A percentile compares a stretch with the other conserved stretches of the same genome.
phyloP scores from a whole-genome alignment of 352 stramenopile species.

The Phytopythium montanum region DNA sequence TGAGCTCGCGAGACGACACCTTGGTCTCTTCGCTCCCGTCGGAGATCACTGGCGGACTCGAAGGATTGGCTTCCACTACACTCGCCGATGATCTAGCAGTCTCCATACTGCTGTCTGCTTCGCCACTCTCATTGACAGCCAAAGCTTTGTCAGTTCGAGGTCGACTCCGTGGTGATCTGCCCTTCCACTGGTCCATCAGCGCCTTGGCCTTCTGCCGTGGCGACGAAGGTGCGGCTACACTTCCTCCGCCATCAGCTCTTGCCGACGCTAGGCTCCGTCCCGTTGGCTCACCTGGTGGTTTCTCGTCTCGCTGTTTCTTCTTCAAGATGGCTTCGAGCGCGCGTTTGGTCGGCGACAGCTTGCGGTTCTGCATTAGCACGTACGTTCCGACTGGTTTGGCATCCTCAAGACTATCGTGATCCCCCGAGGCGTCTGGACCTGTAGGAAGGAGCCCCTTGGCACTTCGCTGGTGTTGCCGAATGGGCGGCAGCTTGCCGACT shows the following conservation, averaged over 20 bases:
- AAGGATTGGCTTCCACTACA: not conserved
- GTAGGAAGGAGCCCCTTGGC: not conserved
- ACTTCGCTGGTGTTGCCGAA: conserved; percentile 33
- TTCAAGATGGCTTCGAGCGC: conserved; percentile 61
- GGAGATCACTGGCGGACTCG: no score
- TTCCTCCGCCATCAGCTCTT: not conserved
- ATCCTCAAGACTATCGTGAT: conserved; percentile 2
- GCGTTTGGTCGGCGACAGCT: conserved; percentile 63
- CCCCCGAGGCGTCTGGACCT: not conserved
- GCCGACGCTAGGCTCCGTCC: not conserved
- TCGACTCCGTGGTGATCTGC: not conserved
- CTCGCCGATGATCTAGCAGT: not conserved
- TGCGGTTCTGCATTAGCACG: conserved; percentile 65
- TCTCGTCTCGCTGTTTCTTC: conserved; percentile 54
- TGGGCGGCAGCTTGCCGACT: conserved; percentile 37
- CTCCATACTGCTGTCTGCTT: not conserved
- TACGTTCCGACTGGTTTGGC: conserved; percentile 35
- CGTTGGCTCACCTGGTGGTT: conserved; percentile 1
- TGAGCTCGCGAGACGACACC: not conserved
- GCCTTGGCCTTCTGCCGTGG: conserved; percentile 18
- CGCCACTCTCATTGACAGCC: not conserved
- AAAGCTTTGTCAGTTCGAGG: not conserved
- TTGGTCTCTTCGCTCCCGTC: not conserved
- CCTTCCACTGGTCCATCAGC: conserved; percentile 17
- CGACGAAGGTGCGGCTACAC: conserved; percentile 4